Base-by-base conservation (phyloP, 2,329 filamentous ascomycete genomes). In the Colletotrichum orbiculare region DNA sequence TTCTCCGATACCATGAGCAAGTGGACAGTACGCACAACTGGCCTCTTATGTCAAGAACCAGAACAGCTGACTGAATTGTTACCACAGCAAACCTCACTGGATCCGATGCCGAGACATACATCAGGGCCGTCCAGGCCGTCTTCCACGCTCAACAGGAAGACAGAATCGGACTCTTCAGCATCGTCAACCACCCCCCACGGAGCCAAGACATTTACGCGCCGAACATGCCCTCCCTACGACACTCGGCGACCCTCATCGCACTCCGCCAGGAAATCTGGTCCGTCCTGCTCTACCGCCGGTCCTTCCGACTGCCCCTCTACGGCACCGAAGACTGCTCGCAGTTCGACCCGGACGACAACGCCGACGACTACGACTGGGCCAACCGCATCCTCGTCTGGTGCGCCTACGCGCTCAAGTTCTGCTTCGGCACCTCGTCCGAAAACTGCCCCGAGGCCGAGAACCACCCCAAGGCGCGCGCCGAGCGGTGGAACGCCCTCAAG, bases 321-420 rank as follows among this genome's bases (percentile, higher is more conserved):
- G 42, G 58, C n/a, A 47, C 58, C 42, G 50, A 54, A 12, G 50
- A 48, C 58, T 60, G 58, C 25, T 60, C 43, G 17, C 50, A 48
- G 13, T 60, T 60, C 2, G 50, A 60, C 2, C 33, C 43, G 7
- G 58, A 54, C 12, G 13, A 47, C 11, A 43, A 54, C 0, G 77
- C 81, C 0, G 80, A 81, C 48, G 86, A 88, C 66, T 82, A 82
- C 63, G 79, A 78, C 1, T 89, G 86, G 86, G 83, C 86, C 2
- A 89, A 89, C 72, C 81, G 87, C 13, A 85, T 87, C 13, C 81
- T 90, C 0, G 81, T 87, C 2, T 84, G 87, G 68, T 87, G 86
- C 55, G 87, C 87, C n/a, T 85, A 89, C 66, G 85, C 89, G 2
- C 75, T 90, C 12, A 86, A 88, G 64, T 88, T 83, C 69, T 90